Base-by-base conservation (phyloP, 2,329 filamentous ascomycete species). In the Didymella lethalis region DNA sequence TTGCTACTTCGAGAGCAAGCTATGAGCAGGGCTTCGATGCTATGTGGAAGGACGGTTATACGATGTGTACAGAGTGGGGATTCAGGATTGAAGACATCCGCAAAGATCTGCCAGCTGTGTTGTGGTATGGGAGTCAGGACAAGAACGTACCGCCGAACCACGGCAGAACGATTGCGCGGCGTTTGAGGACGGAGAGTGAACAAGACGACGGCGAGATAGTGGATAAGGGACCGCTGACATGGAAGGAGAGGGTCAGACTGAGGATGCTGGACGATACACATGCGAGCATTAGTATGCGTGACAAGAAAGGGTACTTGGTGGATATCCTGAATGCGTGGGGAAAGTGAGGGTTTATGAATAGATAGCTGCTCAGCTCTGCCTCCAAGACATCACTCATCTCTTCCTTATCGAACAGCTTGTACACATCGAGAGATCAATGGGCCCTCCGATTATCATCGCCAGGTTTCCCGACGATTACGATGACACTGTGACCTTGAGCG, bases 91-190 rank as follows among this genome's bases (percentile, higher is more conserved):
- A 76, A 54, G 77, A 78, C 56, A 74, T 79, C 26, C 50, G 75
- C 4, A 47, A 57, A 1, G 76, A 78, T 56, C 53, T 79, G 43
- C 70, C 71, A 2, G 69, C 79, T 29, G 68, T 75, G 54, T 41
- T 79, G 62, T 78, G 76, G 76, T 74, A 78, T 63, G 76, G 74
- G 20, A 75, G 67, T 43, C 32, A 65, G 3, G 76, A 79, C 66
- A 63, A 26, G 20, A 66, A 63, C 59, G 71, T 78, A 43, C 77
- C 75, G 36, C 64, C 68, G 2, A 66, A 72, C 50, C 75, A 78
- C 64, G 77, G 73, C 1, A 58, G 63, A 45, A 66, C 74, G 51
- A 68, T 77, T 55, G 71, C 73, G 1, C 54, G 47, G 43, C 59
- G 74, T 34, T 54, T 79, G 47, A 69, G 70, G 23, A 46, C 7